These are phyloP conservation scores for Ceratobasidium papillatum DNA, from an alignment of 1,284 basidiomycete genomes.

Conservation along the genomic window DNA sequence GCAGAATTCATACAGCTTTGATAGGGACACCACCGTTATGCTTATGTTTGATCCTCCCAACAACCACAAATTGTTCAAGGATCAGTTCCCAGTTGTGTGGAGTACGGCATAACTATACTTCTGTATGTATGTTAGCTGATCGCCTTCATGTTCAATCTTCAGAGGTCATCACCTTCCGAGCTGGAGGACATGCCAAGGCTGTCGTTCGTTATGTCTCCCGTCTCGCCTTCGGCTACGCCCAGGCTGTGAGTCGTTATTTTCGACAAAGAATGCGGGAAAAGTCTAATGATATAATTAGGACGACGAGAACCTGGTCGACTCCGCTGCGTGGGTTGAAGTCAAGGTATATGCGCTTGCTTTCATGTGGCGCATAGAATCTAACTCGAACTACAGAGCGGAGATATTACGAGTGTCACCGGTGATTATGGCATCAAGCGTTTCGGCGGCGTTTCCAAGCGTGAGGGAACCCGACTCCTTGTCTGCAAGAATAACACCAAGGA, in stretches of 20 bases:
- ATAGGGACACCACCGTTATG: slow-evolving; percentile 16
- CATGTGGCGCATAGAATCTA: neutral
- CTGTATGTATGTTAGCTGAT: neutral
- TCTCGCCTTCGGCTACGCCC: slow-evolving; percentile 22
- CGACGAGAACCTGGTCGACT: slow-evolving; percentile 21
- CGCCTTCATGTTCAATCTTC: neutral
- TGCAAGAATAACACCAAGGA: slow-evolving; percentile 22
- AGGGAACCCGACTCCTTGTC: slow-evolving; percentile 3
- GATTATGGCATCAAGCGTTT: neutral
- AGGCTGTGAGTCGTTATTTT: neutral
- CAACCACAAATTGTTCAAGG: neutral
- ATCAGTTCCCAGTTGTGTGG: slow-evolving; percentile 28
- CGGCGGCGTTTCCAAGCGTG: neutral
- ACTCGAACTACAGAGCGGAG: neutral
- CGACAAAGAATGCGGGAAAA: neutral
- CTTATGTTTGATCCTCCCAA: slow-evolving; percentile 23
- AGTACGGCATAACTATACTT: neutral
- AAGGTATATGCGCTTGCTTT: neutral
- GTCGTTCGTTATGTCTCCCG: neutral
- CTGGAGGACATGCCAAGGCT: slow-evolving; percentile 17
- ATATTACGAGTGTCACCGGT: neutral
- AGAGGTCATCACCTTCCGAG: slow-evolving; percentile 29
- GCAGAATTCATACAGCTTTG: neutral
- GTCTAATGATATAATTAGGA: neutral
- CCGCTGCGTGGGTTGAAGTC: slow-evolving; percentile 21